phyloP scores from a whole-genome alignment of 176 grass and related monocot species.

The Dactylis glomerata region DNA sequence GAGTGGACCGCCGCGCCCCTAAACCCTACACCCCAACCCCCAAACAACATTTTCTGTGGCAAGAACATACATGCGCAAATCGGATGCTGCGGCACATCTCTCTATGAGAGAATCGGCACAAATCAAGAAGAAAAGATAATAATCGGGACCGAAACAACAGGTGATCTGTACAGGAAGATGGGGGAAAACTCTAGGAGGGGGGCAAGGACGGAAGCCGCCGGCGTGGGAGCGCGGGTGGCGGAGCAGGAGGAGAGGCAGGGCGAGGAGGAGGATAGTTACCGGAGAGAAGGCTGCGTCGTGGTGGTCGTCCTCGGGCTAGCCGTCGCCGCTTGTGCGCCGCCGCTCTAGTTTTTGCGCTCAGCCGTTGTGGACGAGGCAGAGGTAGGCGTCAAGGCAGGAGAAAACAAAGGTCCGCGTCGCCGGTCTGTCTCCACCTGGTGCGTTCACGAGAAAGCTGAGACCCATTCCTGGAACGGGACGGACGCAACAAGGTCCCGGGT shows the following conservation, averaged over 20 bases:
- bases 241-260: too few species aligned
- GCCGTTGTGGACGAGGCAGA: too few species aligned
- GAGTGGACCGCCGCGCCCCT: constrained; percentile 18
- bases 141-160: background rate
- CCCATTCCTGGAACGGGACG: background rate
- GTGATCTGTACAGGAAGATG: background rate
- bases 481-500: too few species aligned
- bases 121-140: background rate
- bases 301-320: background rate
- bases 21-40: background rate
- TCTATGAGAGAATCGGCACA: background rate
- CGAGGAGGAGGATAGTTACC: background rate
- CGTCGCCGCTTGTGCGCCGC: background rate
- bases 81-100: background rate
- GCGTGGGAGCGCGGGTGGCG: background rate
- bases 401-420: background rate
- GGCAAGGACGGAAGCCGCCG: background rate
- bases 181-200: background rate
- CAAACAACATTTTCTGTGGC: background rate
- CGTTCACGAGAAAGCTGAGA: background rate
- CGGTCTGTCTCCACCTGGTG: background rate
- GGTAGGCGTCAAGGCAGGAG: background rate
- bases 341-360: too few species aligned
- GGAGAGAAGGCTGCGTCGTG: background rate
- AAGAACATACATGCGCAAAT: background rate